Evolutionary conservation across 257 asterid genomes (phyloP), one percentile per base, ranked within the genome.

Genomic region (Ilex asprella): DNA sequence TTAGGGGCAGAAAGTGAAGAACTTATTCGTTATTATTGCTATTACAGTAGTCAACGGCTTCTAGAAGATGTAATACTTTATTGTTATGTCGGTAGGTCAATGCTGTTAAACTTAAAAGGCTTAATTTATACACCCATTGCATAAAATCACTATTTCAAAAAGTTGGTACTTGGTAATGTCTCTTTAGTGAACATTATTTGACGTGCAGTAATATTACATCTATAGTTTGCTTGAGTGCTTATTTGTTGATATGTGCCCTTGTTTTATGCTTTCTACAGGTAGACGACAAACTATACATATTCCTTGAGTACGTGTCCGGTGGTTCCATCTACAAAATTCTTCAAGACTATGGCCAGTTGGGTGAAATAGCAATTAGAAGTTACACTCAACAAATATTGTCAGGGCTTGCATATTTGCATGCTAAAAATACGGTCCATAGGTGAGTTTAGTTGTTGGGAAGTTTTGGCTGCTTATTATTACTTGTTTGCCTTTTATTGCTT

Each of bases 301-400:
- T 85, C 71, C 79, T 93, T 79, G 99, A 93, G 15, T 53, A 53
- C 15, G 57, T 53, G 10, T 15, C 57, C 0, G 57, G 57, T 6
- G 57, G 57, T 53, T 53, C 57, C 57, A 16, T 53, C 30, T 21
- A 53, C 15, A 53, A 53, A 14, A 10, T 53, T 53, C 57, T 93
- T 65, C 97, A 89, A 73, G 97, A 93, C 47, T 93, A 93, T 74
- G 99, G 99, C 57, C 78, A 80, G 64, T 79, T 93, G 62, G 96
- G 92, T 67, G 99, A 93, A 74, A 78, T 95, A 68, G 99, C 92
- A 46, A 86, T 93, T 60, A 94, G 99, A 63, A 93, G 89, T 81
- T 93, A 89, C 73, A 89, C 99, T 64, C 91, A 86, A 59, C 99
- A 53, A 53, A 53, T 53, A 3, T 53, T 53, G 57, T 53, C 57